These are phyloP conservation scores for Pleurotus tuoliensis DNA, from an alignment of 768 basidiomycete species.

Conservation along the genomic window DNA sequence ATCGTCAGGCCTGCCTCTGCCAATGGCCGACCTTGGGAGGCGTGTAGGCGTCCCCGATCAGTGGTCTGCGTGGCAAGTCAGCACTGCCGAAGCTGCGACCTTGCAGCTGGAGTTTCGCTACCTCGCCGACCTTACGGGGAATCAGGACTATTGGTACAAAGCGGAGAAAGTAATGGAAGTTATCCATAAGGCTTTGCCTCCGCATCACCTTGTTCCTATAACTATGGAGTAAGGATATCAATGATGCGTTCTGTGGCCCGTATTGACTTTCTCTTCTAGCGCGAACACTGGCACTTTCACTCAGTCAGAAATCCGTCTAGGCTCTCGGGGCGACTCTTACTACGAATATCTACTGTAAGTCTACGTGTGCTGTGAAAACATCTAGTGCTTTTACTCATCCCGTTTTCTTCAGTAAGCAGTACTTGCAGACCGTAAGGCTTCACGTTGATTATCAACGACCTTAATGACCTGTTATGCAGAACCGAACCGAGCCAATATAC, in stretches of 20 bases:
- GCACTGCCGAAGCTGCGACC: constrained; percentile 82
- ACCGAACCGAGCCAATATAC: constrained; percentile 58
- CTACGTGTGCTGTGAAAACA: no score
- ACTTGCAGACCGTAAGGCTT: constrained; percentile 53
- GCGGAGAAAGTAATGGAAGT: constrained; percentile 72
- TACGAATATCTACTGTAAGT: constrained; percentile 71
- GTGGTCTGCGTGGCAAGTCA: constrained; percentile 61
- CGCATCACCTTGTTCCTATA: constrained; percentile 65
- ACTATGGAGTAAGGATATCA: constrained; percentile 52
- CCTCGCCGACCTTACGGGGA: constrained; percentile 72
- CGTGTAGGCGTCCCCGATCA: constrained; percentile 55
- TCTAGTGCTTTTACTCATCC: neutral
- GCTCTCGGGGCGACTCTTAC: constrained; percentile 77
- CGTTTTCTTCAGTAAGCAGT: constrained; percentile 43
- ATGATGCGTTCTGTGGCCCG: neutral
- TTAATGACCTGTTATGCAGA: constrained; percentile 24
- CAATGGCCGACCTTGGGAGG: constrained; percentile 69
- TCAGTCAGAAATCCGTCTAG: constrained; percentile 63
- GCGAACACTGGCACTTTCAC: constrained; percentile 20
- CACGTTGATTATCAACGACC: neutral
- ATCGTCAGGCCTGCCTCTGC: constrained; percentile 72
- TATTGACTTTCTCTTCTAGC: constrained; percentile 10
- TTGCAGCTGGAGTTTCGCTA: constrained; percentile 91
- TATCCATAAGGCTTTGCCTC: constrained; percentile 44
- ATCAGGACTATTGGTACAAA: constrained; percentile 77